A percentile compares a stretch with the other conserved stretches of the same genome.
These are phyloP conservation scores for Ophiocordyceps robertsii DNA, from an alignment of 2,329 filamentous ascomycete genomes.

Conservation along the genomic window DNA sequence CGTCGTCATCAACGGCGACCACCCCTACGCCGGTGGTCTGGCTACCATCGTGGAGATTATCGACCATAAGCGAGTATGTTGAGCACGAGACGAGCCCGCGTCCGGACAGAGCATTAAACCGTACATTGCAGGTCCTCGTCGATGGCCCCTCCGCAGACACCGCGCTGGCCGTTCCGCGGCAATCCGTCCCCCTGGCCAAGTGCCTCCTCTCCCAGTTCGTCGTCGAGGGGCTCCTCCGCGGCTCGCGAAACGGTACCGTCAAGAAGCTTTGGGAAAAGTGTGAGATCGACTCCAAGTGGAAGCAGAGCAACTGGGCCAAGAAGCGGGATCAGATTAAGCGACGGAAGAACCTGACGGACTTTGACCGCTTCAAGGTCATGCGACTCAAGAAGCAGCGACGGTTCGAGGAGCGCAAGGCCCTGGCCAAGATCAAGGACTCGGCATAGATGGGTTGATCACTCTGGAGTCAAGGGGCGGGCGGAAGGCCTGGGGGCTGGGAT, in stretches of 20 bases:
- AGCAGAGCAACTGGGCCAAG: slow-evolving; percentile 86
- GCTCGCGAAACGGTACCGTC: slow-evolving; percentile 67
- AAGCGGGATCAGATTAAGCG: slow-evolving; percentile 74
- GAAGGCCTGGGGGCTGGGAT: slow-evolving; percentile 18
- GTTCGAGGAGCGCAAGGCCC: slow-evolving; percentile 94
- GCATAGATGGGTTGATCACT: slow-evolving; percentile 42
- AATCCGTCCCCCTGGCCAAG: slow-evolving; percentile 69
- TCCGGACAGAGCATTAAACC: background rate
- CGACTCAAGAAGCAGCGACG: slow-evolving; percentile 98
- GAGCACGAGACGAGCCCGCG: background rate
- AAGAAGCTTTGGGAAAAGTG: slow-evolving; percentile 84
- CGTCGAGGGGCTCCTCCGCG: slow-evolving; percentile 75
- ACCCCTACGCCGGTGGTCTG: slow-evolving; percentile 72
- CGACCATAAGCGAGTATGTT: slow-evolving; percentile 99
- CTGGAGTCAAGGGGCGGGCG: slow-evolving; percentile 13
- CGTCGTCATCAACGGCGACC: slow-evolving; percentile 72
- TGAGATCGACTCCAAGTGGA: slow-evolving; percentile 88
- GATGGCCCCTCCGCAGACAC: slow-evolving; percentile 82
- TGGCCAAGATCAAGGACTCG: slow-evolving; percentile 81
- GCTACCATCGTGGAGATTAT: slow-evolving; percentile 98
- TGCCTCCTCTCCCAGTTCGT: slow-evolving; percentile 82
- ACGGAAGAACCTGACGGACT: slow-evolving; percentile 88
- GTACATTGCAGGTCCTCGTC: slow-evolving; percentile 63
- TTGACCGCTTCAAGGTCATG: slow-evolving; percentile 99
- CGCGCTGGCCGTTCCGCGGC: slow-evolving; percentile 71